phyloP scores from a whole-genome alignment of 257 asterid species.

The Orobanche coerulescens region DNA sequence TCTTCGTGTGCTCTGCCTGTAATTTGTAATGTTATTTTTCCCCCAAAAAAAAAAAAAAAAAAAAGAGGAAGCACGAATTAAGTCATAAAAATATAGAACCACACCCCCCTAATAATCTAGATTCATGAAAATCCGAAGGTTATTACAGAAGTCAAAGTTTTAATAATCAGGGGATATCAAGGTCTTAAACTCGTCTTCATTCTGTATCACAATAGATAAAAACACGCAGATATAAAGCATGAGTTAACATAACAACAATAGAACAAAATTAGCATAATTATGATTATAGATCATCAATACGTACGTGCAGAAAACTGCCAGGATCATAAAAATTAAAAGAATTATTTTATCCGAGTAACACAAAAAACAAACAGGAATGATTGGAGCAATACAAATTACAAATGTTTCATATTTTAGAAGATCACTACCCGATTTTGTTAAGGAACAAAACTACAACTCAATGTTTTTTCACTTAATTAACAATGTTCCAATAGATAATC shows the following conservation, averaged over 20 bases:
- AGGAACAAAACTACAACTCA: not conserved
- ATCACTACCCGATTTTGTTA: not conserved
- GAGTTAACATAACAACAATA: not conserved
- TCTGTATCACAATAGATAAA: slow-evolving; percentile 12
- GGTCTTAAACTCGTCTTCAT: not conserved
- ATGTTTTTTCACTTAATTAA: not conserved
- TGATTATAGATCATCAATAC: not conserved
- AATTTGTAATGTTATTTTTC: slow-evolving; percentile 23
- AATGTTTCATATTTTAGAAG: not conserved
- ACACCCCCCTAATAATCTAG: not conserved
- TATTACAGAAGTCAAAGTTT: not conserved
- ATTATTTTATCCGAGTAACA: not conserved
- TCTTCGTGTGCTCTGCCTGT: slow-evolving; percentile 66
- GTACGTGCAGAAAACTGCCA: not conserved
- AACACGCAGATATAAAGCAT: slow-evolving; percentile 7
- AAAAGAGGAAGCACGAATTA: slow-evolving; percentile 19
- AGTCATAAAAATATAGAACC: slow-evolving; percentile 3
- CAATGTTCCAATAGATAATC: not conserved
- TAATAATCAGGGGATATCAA: slow-evolving; percentile 1
- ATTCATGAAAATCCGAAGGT: not conserved
- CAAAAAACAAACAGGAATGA: not conserved
- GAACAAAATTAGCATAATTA: not conserved
- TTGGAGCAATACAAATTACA: not conserved
- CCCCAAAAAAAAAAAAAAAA: too few species aligned
- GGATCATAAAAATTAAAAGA: not conserved